These are phyloP conservation scores for Linnemannia exigua DNA, from an alignment of 192 early-diverging fungal genomes.

Conservation along the genomic window DNA sequence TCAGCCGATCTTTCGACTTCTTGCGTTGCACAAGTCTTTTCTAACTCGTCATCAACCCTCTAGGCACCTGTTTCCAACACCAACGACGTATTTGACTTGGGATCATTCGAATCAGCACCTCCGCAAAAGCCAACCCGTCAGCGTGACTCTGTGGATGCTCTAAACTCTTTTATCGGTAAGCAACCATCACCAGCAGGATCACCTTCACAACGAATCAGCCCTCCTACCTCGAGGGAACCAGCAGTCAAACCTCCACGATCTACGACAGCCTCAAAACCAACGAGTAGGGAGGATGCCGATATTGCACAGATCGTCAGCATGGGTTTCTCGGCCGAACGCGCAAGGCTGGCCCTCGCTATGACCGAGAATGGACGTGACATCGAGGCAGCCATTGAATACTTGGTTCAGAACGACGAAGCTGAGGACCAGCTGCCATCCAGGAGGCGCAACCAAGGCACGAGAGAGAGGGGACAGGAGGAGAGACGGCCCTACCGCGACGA, in stretches of 20 bases:
- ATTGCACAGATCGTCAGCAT: slow-evolving; percentile 85
- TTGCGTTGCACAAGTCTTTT: not conserved
- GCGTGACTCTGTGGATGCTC: slow-evolving; percentile 36
- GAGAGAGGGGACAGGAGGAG: slow-evolving; percentile 3
- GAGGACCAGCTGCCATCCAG: slow-evolving; percentile 30
- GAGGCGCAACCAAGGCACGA: slow-evolving; percentile 3
- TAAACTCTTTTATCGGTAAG: slow-evolving; percentile 49
- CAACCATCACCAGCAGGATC: slow-evolving; percentile 29
- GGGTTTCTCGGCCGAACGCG: slow-evolving; percentile 81
- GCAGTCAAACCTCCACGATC: slow-evolving; percentile 10
- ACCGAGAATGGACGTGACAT: slow-evolving; percentile 74
- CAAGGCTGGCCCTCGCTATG: slow-evolving; percentile 77
- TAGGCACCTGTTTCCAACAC: slow-evolving; percentile 5
- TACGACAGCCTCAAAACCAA: not conserved
- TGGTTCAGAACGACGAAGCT: slow-evolving; percentile 60
- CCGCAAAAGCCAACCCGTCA: slow-evolving; percentile 27
- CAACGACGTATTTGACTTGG: slow-evolving; percentile 50
- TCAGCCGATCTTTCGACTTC: not conserved
- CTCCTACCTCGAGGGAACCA: slow-evolving; percentile 22
- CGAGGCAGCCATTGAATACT: slow-evolving; percentile 63
- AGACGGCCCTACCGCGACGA: slow-evolving; percentile 26
- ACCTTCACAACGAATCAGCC: slow-evolving; percentile 13
- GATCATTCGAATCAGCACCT: slow-evolving; percentile 43
- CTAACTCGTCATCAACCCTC: not conserved
- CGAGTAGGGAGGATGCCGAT: slow-evolving; percentile 53